Percentiles rank a stretch among this genome's conserved stretches.
Evolutionary conservation across 768 basidiomycete genomes (phyloP).

Genomic region (Boletales sp.): DNA sequence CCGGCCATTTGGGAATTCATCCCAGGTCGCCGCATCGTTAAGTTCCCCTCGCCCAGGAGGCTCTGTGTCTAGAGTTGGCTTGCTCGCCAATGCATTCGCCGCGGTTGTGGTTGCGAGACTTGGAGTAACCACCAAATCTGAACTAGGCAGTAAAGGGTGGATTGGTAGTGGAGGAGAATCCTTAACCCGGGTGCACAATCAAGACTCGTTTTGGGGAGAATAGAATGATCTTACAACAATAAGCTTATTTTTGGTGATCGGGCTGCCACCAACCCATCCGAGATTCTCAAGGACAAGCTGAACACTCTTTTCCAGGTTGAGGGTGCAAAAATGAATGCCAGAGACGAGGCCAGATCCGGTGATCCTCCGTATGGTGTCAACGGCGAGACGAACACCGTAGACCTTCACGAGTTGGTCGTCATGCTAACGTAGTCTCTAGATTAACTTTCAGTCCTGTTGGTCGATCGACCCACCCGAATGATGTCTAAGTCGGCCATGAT

Average conservation of each 20-base stretch:
- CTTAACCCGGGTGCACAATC: slow-evolving; percentile 26
- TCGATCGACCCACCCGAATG: slow-evolving; percentile 58
- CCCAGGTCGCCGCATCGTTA: slow-evolving; percentile 78
- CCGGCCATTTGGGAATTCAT: slow-evolving; percentile 97
- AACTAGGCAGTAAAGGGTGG: slow-evolving; percentile 25
- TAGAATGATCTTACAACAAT: slow-evolving; percentile 49
- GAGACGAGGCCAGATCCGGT: slow-evolving; percentile 52
- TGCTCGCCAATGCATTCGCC: slow-evolving; percentile 47
- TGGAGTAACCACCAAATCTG: slow-evolving; percentile 56
- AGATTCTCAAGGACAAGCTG: slow-evolving; percentile 78
- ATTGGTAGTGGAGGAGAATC: slow-evolving; percentile 36
- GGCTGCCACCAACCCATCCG: slow-evolving; percentile 57
- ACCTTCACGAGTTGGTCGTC: slow-evolving; percentile 94
- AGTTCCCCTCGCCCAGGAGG: slow-evolving; percentile 64
- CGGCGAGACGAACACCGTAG: slow-evolving; percentile 85
- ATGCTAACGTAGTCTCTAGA: slow-evolving; percentile 45
- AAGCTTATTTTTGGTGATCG: slow-evolving; percentile 54
- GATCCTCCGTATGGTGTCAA: slow-evolving; percentile 68
- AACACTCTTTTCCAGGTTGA: slow-evolving; percentile 96
- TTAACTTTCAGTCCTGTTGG: background rate
- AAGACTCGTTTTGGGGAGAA: background rate
- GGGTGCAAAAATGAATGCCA: slow-evolving; percentile 92
- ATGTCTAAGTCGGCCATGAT: slow-evolving; percentile 65
- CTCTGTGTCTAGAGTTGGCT: slow-evolving; percentile 50
- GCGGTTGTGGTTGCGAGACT: slow-evolving; percentile 62